A percentile compares a stretch with the other conserved stretches of the same genome.
These are phyloP conservation scores for Aegilops tauschii DNA, from an alignment of 176 grass and related monocot genomes.

Conservation along the genomic window DNA sequence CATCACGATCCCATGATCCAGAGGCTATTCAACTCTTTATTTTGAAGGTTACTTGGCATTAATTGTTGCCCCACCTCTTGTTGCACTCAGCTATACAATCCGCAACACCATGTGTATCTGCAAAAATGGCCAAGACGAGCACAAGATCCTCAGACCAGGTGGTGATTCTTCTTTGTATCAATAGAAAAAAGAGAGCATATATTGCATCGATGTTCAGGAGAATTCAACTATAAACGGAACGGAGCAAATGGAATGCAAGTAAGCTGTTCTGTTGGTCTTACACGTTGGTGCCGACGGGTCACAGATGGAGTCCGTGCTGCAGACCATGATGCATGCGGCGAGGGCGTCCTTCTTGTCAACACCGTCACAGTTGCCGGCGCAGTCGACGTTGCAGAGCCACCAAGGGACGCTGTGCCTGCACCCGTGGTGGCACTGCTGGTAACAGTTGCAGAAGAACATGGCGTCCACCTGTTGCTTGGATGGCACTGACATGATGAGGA, in stretches of 20 bases:
- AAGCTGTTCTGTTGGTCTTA: neutral
- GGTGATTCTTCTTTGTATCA: neutral
- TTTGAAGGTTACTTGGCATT: neutral
- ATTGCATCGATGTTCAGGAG: no score
- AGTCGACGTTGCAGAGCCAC: neutral
- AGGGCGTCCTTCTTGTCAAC: neutral
- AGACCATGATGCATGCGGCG: neutral
- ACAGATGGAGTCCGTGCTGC: neutral
- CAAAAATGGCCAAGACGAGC: neutral
- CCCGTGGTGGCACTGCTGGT: neutral
- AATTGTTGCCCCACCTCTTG: neutral
- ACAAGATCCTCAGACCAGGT: neutral
- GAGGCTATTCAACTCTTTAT: neutral
- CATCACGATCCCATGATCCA: neutral
- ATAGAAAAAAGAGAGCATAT: no score
- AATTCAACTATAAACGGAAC: neutral
- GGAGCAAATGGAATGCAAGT: neutral
- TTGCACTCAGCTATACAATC: neutral
- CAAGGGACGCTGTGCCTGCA: neutral
- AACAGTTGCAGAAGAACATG: neutral
- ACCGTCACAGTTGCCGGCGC: neutral
- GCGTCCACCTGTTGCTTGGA: neutral
- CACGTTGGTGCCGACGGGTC: neutral
- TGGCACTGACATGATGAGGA: neutral
- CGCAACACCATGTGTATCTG: neutral